Percentiles rank a stretch among this genome's conserved stretches.
These are phyloP conservation scores for Zea mays DNA, from an alignment of 176 grass and related monocot genomes.

Conservation along the genomic window Zm-B73-REFERENCE-NAM-5.0 NC_050099.1:160057501-160058000, in stretches of 20 bases:
- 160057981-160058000: background rate
- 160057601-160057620: no score
- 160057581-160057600: no score
- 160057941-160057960: background rate
- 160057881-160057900: background rate
- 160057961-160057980: background rate
- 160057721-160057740: background rate
- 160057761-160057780: background rate
- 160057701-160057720: background rate
- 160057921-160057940: constrained; percentile 14
- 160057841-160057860: constrained; percentile 24
- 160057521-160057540: background rate
- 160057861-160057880: background rate
- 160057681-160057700: background rate
- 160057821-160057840: background rate
- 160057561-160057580: background rate
- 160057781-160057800: background rate
- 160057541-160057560: background rate
- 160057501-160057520: background rate
- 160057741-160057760: no score
- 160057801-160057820: constrained; percentile 12
- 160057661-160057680: background rate
- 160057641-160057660: background rate
- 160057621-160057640: background rate
- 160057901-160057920: constrained; percentile 4